Evolutionary conservation across 2,329 filamentous ascomycete genomes (phyloP), one percentile per base, ranked within the genome.

Genomic region (Fusarium verrucosum): DNA sequence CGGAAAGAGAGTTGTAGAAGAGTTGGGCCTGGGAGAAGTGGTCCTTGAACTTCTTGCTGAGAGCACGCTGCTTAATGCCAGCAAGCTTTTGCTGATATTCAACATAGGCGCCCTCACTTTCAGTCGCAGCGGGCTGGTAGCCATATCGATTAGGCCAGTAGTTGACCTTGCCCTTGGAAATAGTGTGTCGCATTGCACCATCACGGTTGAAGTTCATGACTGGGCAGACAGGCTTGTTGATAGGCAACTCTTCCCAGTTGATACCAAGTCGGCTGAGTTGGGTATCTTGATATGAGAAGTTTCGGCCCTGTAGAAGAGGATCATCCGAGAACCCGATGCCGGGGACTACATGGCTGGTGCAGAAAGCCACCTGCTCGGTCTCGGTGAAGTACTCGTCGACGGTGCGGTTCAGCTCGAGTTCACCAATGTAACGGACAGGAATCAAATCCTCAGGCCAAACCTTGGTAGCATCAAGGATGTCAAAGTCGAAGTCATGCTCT

Each of bases 401-500:
- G 58, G 92, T 94, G 50, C 85, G 85, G 81, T 95, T 94, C 7
- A 96, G 83, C 73, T 94, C 89, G 1, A 96, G 74, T 75, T 94
- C 86, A 35, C 91, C 92, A 53, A 96, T 91, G 72, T 92, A 92
- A 9, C 89, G 85, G 19, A 94, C 82, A 0, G 92, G 92, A 0
- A 93, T 80, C 0, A 88, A 77, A 13, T 94, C 89, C 72, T 95
- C 90, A 0, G 92, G 92, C 91, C 92, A 95, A 23, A 94, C 77
- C 79, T 96, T 95, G 33, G 92, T 96, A 1, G 92, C 89, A 67
- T 96, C 92, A 2, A 96, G 84, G 26, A 94, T 89, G 70, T 95
- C 92, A 60, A 95, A 94, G 8, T 94, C 92, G 60, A 94, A 96
- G 16, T 91, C 86, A 62, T 94, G 82, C 73, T 92, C 86, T 44